Evolutionary conservation across 495 filamentous ascomycete genomes (phyloP).

Genomic region (Hypoxylon fuscum): DNA sequence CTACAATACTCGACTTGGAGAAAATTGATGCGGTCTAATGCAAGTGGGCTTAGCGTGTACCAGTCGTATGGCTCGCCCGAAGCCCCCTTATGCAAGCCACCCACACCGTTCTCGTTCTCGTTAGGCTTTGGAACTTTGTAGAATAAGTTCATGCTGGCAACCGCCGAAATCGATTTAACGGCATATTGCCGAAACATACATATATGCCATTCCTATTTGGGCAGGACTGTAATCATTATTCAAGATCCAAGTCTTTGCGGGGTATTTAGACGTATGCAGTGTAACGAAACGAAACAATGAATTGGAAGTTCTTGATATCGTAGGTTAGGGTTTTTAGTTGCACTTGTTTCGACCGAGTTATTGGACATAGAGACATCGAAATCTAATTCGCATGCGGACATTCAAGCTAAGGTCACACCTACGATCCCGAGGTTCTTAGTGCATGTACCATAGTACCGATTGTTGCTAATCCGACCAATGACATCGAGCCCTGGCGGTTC

Average conservation of each 20-base stretch:
- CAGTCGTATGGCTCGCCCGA: constrained; percentile 13
- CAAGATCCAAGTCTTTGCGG: neutral
- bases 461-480: constrained; percentile 23
- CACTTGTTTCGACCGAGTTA: too few species aligned
- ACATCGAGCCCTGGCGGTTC: neutral
- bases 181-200: constrained; percentile 10
- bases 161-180: neutral
- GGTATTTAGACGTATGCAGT: neutral
- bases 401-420: neutral
- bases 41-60: constrained; percentile 19
- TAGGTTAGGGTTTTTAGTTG: too few species aligned
- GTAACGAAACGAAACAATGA: too few species aligned
- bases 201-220: neutral
- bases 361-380: too few species aligned
- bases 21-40: neutral
- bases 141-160: constrained; percentile 10
- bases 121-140: neutral
- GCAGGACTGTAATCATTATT: neutral
- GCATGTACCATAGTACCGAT: neutral
- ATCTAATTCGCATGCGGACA: constrained; percentile 28
- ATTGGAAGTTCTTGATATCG: too few species aligned
- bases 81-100: constrained; percentile 19
- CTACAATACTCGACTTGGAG: constrained; percentile 9
- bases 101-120: neutral
- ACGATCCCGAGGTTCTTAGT: neutral